A percentile compares a stretch with the other conserved stretches of the same genome.
Conservation (phyloP, 306 rosid genomes). For the Glycine soja region DNA sequence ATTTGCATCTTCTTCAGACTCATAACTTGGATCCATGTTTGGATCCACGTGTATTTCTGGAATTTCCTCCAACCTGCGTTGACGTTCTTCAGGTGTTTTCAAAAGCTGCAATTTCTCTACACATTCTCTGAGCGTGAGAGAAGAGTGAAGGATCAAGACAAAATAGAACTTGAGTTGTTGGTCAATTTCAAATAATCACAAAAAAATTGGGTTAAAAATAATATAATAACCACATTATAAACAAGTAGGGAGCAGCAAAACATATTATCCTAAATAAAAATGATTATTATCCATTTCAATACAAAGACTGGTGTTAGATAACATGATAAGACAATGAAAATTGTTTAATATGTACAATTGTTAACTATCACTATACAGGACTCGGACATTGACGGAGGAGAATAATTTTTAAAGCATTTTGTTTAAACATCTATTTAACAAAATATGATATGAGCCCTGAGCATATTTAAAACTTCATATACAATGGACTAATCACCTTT, state of each 20-base stretch:
- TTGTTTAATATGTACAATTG: neutral
- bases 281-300: constrained; percentile 1
- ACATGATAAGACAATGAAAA: constrained; percentile 13
- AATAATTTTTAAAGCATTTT: neutral
- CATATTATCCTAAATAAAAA: constrained; percentile 13
- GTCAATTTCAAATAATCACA: too few relatives aligned
- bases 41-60: constrained; percentile 93
- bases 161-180: neutral
- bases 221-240: neutral
- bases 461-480: constrained; percentile 6
- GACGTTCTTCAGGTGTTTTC: constrained; percentile 97
- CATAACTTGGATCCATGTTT: constrained; percentile 94
- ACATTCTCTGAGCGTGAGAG: constrained; percentile 96
- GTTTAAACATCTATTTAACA: constrained; percentile 21
- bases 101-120: constrained; percentile 96
- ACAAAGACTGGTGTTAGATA: constrained; percentile 14
- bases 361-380: neutral
- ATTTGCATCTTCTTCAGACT: constrained; percentile 91
- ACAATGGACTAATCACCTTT: neutral
- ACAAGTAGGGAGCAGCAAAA: constrained; percentile 16
- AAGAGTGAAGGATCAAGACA: constrained; percentile 66
- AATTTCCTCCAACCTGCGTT: constrained; percentile 91
- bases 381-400: neutral
- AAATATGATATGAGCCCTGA: constrained; percentile 15
- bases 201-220: too few relatives aligned